These are phyloP conservation scores for Saccharomycopsis oosterbeekiorum DNA, from an alignment of 805 yeast genomes.

Conservation along the genomic window DNA sequence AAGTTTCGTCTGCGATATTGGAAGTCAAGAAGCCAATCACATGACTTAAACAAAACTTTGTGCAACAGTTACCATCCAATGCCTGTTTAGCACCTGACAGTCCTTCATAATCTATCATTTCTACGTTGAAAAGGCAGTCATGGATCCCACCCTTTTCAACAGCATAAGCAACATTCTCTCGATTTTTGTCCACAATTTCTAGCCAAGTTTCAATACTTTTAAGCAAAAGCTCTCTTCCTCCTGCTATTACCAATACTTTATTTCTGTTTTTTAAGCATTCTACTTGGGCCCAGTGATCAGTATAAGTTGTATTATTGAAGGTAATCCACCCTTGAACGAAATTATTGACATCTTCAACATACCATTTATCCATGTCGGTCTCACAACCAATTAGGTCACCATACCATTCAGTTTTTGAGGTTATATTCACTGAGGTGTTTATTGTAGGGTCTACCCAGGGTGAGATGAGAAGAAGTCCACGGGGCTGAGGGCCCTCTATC, in stretches of 20 bases:
- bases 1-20: background rate
- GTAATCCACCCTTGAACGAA: background rate
- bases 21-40: background rate
- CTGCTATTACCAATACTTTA: background rate
- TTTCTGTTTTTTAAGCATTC: background rate
- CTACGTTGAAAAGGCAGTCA: background rate
- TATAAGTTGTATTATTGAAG: background rate
- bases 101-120: background rate
- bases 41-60: background rate
- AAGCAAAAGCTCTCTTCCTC: background rate
- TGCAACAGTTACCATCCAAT: background rate
- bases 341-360: background rate
- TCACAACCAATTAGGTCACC: background rate
- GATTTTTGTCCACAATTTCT: background rate
- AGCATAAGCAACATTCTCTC: background rate
- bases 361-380: background rate
- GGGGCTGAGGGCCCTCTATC: background rate
- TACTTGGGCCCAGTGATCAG: background rate
- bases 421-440: background rate
- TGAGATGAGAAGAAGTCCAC: background rate
- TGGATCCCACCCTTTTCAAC: slow-evolving; percentile 1
- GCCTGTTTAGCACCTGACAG: background rate
- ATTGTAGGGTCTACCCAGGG: background rate
- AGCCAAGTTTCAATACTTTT: background rate
- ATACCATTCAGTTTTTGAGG: background rate